Evolutionary conservation across 192 early-diverging fungal genomes (phyloP).

Genomic region (Rhizophagus clarus): DNA sequence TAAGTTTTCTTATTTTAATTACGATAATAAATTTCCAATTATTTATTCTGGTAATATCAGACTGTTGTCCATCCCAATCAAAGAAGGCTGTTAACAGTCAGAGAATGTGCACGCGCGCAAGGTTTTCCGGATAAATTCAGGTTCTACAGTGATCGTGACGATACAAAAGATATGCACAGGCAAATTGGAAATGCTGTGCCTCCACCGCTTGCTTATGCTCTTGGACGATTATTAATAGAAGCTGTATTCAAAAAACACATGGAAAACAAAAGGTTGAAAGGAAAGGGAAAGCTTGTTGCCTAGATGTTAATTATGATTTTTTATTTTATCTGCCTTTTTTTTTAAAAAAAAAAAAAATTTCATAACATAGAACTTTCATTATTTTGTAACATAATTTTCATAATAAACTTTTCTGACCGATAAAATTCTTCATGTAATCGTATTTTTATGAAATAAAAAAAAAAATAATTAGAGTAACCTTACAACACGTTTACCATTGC

Average conservation of each 20-base stretch:
- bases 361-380: too few species aligned
- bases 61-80: conserved; percentile 68
- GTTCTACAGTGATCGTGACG: conserved; percentile 46
- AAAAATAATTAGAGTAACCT: too few species aligned
- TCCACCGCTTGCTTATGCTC: conserved; percentile 60
- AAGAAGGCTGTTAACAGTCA: conserved; percentile 56
- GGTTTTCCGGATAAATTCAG: conserved; percentile 70
- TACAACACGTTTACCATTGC: too few species aligned
- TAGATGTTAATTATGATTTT: not conserved
- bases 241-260: conserved; percentile 46
- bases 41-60: conserved; percentile 15
- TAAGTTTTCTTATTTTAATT: conserved; percentile 1
- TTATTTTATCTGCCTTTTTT: too few species aligned
- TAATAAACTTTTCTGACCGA: too few species aligned
- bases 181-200: conserved; percentile 78
- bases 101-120: conserved; percentile 70
- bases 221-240: conserved; percentile 53
- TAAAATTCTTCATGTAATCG: too few species aligned
- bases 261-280: not conserved
- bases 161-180: conserved; percentile 53
- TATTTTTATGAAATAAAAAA: too few species aligned
- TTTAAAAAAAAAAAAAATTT: too few species aligned
- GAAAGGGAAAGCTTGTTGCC: not conserved
- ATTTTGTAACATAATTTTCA: too few species aligned
- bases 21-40: not conserved